Percentiles rank a stretch among this genome's conserved stretches.
Evolutionary conservation across 345 rosid species (phyloP).

Genomic region (Citrus glauca): DNA sequence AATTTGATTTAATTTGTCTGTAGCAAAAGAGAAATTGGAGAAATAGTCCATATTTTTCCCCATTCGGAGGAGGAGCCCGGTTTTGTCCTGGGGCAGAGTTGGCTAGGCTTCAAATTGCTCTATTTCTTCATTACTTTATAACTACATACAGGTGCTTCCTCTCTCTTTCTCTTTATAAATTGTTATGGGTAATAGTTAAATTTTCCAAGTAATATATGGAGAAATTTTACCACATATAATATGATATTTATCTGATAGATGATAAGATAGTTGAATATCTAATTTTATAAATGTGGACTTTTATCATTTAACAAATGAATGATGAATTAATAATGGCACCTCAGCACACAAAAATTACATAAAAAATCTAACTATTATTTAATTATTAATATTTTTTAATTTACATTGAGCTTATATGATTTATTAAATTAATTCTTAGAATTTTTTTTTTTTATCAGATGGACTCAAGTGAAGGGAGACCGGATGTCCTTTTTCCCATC

Average conservation of each 20-base stretch:
- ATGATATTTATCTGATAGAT: too few relatives aligned
- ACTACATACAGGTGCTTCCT: slow-evolving; percentile 47
- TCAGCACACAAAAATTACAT: neutral
- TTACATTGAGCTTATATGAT: neutral
- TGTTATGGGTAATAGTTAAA: too few relatives aligned
- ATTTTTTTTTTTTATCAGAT: slow-evolving; percentile 25
- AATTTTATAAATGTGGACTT: too few relatives aligned
- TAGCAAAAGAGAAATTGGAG: slow-evolving; percentile 90
- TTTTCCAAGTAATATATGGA: too few relatives aligned
- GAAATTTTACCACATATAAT: too few relatives aligned
- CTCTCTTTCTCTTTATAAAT: neutral
- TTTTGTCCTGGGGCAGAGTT: slow-evolving; percentile 90
- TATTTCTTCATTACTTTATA: slow-evolving; percentile 67
- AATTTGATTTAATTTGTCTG: slow-evolving; percentile 4
- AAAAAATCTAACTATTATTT: neutral
- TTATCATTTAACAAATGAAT: too few relatives aligned
- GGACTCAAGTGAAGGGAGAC: slow-evolving; percentile 75
- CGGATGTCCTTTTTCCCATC: slow-evolving; percentile 78
- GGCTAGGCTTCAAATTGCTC: slow-evolving; percentile 83
- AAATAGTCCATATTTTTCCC: slow-evolving; percentile 53
- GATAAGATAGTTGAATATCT: too few relatives aligned
- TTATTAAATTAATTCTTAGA: neutral
- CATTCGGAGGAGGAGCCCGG: slow-evolving; percentile 88
- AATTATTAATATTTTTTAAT: neutral
- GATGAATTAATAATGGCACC: neutral